Evolutionary conservation across 257 asterid genomes (phyloP), one percentile per base, ranked within the genome.

Genomic region (Ballota nigra): DNA sequence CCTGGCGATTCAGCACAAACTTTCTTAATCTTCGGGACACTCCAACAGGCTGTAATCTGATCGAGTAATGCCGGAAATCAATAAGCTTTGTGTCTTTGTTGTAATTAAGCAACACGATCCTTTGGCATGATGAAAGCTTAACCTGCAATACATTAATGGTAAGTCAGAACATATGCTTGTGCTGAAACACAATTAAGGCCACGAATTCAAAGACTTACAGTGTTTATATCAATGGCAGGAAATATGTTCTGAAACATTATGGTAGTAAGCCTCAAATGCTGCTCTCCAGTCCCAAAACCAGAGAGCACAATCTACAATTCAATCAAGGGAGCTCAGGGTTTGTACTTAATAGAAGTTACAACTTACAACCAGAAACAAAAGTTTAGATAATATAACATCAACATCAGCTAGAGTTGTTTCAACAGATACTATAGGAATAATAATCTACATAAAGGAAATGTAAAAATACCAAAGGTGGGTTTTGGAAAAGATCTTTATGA

Each of bases 241-340:
- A 95, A 95, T 51, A 95, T 92, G 79, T 89, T 95, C 79, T 95
- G 98, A 76, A 95, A 95, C 95, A 88, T 85, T 16, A 88, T 81
- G 36, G 99, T 95, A 9, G 91, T 72, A 60, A 95, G 94, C 89
- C 88, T 95, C 75, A 95, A 83, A 78, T 95, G 99, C 69, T 92
- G 96, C 74, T 89, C 99, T 63, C 96, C 97, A 33, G 97, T 86
- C 80, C 98, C 96, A 72, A 95, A 95, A 70, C 98, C 99, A 75
- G 98, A 92, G 16, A 95, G 94, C 63, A 95, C 98, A 72, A 95
- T 87, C 98, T 95, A 88, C 79, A 80, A 41, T 36, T 63, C 29
- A 75, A 66, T 43, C 61, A 77, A 43, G 38, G 26, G 73, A 60
- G 66, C 78, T 55, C n/a, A 75, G 74, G n/a, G 15, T 22, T n/a